Evolutionary conservation across 768 basidiomycete genomes (phyloP), one percentile per base, ranked within the genome.

Genomic region (Dendrothele bispora): DNA sequence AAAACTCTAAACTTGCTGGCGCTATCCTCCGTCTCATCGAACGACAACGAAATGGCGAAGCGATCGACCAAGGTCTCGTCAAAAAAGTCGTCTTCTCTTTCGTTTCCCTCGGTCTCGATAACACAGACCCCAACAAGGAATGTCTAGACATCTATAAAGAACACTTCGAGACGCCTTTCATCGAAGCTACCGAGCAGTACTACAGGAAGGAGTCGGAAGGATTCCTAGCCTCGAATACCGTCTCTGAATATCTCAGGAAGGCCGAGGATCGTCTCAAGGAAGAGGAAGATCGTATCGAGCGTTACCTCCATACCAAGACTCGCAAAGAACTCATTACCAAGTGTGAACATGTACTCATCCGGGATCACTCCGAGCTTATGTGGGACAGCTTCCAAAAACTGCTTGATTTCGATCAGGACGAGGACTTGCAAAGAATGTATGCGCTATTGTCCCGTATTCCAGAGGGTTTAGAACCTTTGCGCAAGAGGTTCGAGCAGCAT

Each of bases 381-480:
- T 91, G 89, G 85, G 91, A 95, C 51, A 91, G 84, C 67, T 98
- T 98, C 75, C 92, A 95, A 65, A 74, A 73, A 20, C 67, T 94
- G 41, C 82, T 95, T 56, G 95, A 98, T 64, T 93, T 80, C 64
- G 95, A 98, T 67, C 91, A 94, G 66, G 88, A 93, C 50, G 90
- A 94, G 65, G 95, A 98, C 58, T 74, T 99, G 34, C 91, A 92
- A 57, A 80, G 95, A 32, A 97, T 98, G 91, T 98, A 97, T 69
- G 77, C 86, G 7, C 74, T 98, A 21, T 75, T 98, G 18, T 85
- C 88, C 7, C 87, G 95, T 28, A 95, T 98, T 50, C 82, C 84
- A 15, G 86, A 92, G 57, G 95, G 95, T 6, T 72, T 98, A 49
- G 92, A 95, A 57, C 94, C 93, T 0, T 68, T 98, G 44, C 81